Percentiles rank a stretch among this genome's conserved stretches.
phyloP scores from a whole-genome alignment of 2,329 filamentous ascomycete species.

The Xylaria arbuscula region DNA sequence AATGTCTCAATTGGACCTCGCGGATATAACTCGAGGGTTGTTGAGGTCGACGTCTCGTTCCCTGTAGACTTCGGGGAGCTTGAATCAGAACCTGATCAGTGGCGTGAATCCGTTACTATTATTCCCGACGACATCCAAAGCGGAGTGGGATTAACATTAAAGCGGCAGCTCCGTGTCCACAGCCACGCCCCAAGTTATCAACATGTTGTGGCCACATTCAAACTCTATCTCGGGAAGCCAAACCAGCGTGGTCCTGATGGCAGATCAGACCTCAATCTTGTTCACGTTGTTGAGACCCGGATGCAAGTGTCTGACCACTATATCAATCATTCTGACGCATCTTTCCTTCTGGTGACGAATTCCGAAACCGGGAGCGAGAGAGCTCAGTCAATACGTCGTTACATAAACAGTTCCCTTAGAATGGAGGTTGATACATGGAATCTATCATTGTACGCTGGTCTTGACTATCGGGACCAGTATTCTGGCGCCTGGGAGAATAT shows the following conservation, averaged over 20 bases:
- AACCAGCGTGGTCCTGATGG: conserved; percentile 9
- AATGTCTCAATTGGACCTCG: conserved; percentile 22
- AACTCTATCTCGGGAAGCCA: conserved; percentile 26
- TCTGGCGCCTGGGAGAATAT: conserved; percentile 13
- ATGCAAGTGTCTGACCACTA: conserved; percentile 31
- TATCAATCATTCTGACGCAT: conserved; percentile 14
- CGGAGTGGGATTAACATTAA: conserved; percentile 1
- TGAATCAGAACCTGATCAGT: conserved; percentile 25
- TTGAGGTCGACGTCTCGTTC: conserved; percentile 28
- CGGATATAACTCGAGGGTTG: conserved; percentile 22
- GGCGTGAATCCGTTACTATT: conserved; percentile 25
- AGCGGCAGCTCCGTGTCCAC: conserved; percentile 24
- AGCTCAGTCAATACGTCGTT: conserved; percentile 25
- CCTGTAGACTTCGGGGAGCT: conserved; percentile 26
- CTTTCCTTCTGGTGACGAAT: conserved; percentile 29
- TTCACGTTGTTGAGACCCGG: conserved; percentile 23
- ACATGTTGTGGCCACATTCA: conserved; percentile 25
- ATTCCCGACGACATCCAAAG: conserved; percentile 10
- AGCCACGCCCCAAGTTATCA: conserved; percentile 29
- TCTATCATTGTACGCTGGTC: conserved; percentile 27
- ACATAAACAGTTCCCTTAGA: conserved; percentile 26
- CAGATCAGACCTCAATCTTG: conserved; percentile 25
- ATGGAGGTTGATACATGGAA: conserved; percentile 31
- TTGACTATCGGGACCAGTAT: conserved; percentile 14
- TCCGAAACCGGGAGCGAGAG: conserved; percentile 23